phyloP scores from a whole-genome alignment of 2,329 filamentous ascomycete genomes.

The Calonectria honghensis region DNA sequence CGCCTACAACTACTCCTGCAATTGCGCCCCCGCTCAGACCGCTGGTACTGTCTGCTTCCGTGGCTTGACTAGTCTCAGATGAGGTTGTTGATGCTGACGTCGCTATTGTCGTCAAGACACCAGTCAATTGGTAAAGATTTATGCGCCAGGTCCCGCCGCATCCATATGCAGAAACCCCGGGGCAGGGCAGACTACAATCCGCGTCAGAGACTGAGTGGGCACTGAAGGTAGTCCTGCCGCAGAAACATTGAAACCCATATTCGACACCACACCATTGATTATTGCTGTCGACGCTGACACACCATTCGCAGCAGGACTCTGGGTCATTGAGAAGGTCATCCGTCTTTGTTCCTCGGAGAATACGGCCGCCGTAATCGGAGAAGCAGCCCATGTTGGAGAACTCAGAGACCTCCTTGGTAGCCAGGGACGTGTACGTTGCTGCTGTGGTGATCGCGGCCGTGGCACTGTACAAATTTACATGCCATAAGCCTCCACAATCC shows the following conservation, averaged over 20 bases:
- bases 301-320: constrained; percentile 26
- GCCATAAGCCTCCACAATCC: constrained; percentile 1
- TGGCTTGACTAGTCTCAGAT: neutral
- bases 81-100: neutral
- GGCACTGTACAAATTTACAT: constrained; percentile 18
- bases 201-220: neutral
- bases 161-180: neutral
- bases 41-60: neutral
- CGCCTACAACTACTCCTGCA: constrained; percentile 15
- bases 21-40: neutral
- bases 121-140: constrained; percentile 23
- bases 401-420: neutral
- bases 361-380: neutral
- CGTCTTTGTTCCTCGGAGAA: neutral
- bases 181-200: constrained; percentile 11
- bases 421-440: neutral
- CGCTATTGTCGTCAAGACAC: neutral
- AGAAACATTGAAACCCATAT: neutral
- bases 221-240: constrained; percentile 17
- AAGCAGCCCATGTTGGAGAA: constrained; percentile 17
- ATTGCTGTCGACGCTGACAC: constrained; percentile 18
- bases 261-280: constrained; percentile 21
- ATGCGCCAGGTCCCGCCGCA: constrained; percentile 23
- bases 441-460: neutral
- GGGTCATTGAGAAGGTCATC: neutral